Evolutionary conservation across 306 rosid species (phyloP).

Genomic region (Cicer yamashitae): DNA sequence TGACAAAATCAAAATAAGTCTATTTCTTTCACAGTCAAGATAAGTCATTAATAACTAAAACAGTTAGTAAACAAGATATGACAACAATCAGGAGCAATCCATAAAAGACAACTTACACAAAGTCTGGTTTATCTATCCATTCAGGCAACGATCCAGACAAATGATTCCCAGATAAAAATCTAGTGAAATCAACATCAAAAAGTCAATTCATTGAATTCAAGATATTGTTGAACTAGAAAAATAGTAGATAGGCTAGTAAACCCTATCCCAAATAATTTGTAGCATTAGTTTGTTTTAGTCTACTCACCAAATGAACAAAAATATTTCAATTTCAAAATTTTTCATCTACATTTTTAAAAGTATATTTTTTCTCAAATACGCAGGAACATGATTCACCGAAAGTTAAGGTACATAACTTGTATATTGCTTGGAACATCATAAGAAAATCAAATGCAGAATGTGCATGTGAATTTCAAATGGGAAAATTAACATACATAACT

Average conservation of each 20-base stretch:
- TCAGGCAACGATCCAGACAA: conserved; percentile 57
- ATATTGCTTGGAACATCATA: conserved; percentile 1
- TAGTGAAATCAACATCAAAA: conserved; percentile 27
- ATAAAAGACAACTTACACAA: conserved; percentile 54
- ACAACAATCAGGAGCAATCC: too few relatives aligned
- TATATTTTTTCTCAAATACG: not conserved
- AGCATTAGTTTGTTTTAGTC: not conserved
- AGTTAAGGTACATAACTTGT: not conserved
- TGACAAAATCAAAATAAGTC: too few relatives aligned
- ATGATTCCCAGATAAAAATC: conserved; percentile 69
- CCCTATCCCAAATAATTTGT: conserved; percentile 2
- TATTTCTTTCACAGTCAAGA: too few relatives aligned
- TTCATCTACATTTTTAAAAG: not conserved
- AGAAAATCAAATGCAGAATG: conserved; percentile 7
- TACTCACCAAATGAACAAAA: not conserved
- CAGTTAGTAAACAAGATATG: too few relatives aligned
- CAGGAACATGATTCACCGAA: not conserved
- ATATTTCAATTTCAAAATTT: conserved; percentile 5
- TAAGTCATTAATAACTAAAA: too few relatives aligned
- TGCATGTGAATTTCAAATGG: conserved; percentile 4
- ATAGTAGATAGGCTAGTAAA: conserved; percentile 18
- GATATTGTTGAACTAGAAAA: not conserved
- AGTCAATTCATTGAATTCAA: conserved; percentile 32
- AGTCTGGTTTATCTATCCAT: conserved; percentile 46
- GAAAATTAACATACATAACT: not conserved